Base-by-base conservation (phyloP, 148 eudicot species). In the Camellia japonica region DNA sequence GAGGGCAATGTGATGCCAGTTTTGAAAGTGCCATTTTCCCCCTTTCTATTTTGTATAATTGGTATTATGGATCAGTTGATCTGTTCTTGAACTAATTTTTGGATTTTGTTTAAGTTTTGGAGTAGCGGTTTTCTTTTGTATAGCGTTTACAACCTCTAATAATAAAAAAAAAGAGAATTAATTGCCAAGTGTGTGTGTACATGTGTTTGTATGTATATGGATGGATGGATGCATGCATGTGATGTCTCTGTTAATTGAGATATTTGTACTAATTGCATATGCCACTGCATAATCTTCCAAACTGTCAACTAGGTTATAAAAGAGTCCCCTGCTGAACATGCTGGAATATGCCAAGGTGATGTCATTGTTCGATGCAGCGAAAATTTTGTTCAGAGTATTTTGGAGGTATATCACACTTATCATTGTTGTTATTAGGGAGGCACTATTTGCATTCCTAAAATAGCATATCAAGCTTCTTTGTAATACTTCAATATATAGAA, bases 321-420 rank as follows among this genome's bases (percentile, higher is more conserved):
- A 62, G 66, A n/a, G 66, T 62, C 66, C 19, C 66, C 66, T 16
- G 66, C 66, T 62, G 66, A 62, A 15, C 16, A n/a, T 62, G 66
- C 66, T 6, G 30, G 66, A 62, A 13, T 62, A 16, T 15, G 12
- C 19, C 6, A 6, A 15, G 66, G 66, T 19, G 66, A 62, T 62
- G 66, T 62, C 16, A 62, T 62, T 62, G 66, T 62, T 62, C n/a
- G 16, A 62, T 62, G 66, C 66, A n/a, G 16, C 66, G 19, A 62
- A 15, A 62, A 3, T n/a, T 14, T n/a, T 14, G 66, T n/a, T 2
- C 66, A 0, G n/a, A 19, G 66, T 62, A 7, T 62, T n/a, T 62
- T 62, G 66, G 66, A 62, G 66, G 66, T 62, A 62, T 62, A 62
- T 62, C 38, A 62, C 19, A 6, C 7, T 62, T 62, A 3, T 62